Conservation (phyloP, 2,329 filamentous ascomycete species). For the Cladosporium cucumerinum region DNA sequence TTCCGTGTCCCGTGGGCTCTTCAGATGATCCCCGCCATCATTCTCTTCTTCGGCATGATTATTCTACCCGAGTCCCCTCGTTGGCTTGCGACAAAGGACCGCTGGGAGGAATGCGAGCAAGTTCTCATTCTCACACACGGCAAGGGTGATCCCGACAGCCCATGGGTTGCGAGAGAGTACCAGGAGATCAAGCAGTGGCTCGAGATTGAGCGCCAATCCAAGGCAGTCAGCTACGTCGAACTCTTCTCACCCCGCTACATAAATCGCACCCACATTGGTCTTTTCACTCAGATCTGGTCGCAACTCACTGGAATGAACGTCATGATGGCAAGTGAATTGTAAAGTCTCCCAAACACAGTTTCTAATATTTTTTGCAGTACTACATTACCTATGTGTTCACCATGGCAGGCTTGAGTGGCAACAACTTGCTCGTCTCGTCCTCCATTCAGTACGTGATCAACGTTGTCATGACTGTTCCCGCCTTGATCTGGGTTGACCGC, state of each 20-base stretch:
- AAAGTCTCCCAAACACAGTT: not conserved
- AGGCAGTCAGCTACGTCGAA: slow-evolving; percentile 67
- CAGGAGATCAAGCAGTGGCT: slow-evolving; percentile 66
- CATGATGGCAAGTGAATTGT: slow-evolving; percentile 36
- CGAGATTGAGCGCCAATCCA: slow-evolving; percentile 68
- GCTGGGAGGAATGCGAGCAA: slow-evolving; percentile 58
- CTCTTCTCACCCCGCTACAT: slow-evolving; percentile 71
- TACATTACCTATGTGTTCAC: slow-evolving; percentile 59
- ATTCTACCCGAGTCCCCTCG: slow-evolving; percentile 64
- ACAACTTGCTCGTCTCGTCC: slow-evolving; percentile 61
- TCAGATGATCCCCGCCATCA: slow-evolving; percentile 48
- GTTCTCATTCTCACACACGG: slow-evolving; percentile 64
- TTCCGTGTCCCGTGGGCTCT: slow-evolving; percentile 52
- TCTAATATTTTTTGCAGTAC: not conserved
- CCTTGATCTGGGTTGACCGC: slow-evolving; percentile 69
- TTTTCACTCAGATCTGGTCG: slow-evolving; percentile 73
- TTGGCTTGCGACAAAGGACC: slow-evolving; percentile 63
- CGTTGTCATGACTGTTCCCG: slow-evolving; percentile 73
- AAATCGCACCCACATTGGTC: slow-evolving; percentile 64
- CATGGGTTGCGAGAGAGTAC: slow-evolving; percentile 64
- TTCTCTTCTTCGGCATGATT: slow-evolving; percentile 51
- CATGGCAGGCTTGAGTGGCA: slow-evolving; percentile 60
- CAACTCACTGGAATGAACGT: slow-evolving; percentile 76
- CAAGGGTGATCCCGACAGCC: slow-evolving; percentile 38
- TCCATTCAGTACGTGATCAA: slow-evolving; percentile 77